These are phyloP conservation scores for Diplodia mutila DNA, from an alignment of 2,329 filamentous ascomycete species.

Conservation along the genomic window DNA sequence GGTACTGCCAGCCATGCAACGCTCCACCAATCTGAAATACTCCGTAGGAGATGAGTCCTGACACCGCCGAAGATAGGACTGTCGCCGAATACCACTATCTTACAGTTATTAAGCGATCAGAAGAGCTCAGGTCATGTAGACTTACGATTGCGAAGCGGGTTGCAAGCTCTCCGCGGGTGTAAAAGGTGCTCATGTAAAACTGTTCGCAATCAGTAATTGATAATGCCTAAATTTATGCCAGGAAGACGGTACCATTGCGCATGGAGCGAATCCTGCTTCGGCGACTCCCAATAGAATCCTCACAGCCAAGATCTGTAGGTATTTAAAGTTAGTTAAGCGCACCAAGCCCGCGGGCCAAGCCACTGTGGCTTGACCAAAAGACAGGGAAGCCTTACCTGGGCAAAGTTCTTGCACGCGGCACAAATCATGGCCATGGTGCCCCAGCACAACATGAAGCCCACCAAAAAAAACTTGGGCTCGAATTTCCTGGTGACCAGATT, in stretches of 20 bases:
- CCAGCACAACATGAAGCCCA: conserved; percentile 21
- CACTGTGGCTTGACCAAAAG: not conserved
- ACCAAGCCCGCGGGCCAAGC: not conserved
- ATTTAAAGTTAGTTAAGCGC: conserved; percentile 2
- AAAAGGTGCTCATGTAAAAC: conserved; percentile 26
- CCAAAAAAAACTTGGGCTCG: conserved; percentile 22
- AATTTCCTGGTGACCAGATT: conserved; percentile 23
- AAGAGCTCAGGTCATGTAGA: too few relatives aligned
- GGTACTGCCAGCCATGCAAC: conserved; percentile 48
- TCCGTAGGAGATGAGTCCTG: conserved; percentile 36
- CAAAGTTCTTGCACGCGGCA: conserved; percentile 23
- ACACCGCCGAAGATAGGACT: conserved; percentile 15
- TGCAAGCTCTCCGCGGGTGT: conserved; percentile 24
- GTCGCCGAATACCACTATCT: conserved; percentile 17
- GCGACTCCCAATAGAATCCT: conserved; percentile 11
- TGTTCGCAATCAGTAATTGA: not conserved
- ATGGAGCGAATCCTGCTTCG: conserved; percentile 22
- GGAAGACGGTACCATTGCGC: conserved; percentile 3
- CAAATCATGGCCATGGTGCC: conserved; percentile 22
- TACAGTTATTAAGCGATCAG: not conserved
- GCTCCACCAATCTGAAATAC: conserved; percentile 46
- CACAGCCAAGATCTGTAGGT: conserved; percentile 7
- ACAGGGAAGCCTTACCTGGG: not conserved
- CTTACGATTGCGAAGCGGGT: conserved; percentile 20
- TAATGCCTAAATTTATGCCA: not conserved